Conservation (phyloP, 257 asterid genomes). For the Nicotiana attenuata region DNA sequence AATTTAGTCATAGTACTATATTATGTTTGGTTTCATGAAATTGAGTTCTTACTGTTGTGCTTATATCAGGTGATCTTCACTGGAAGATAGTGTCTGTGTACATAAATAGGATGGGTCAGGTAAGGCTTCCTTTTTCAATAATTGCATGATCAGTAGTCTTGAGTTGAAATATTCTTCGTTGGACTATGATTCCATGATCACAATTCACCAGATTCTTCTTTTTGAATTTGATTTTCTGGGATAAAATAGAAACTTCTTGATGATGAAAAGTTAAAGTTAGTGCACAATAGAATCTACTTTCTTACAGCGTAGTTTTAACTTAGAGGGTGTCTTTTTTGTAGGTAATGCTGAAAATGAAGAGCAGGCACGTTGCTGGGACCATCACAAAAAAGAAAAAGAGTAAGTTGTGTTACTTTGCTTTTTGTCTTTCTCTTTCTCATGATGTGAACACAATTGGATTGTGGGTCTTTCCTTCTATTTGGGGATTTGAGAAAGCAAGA, state of each 20-base stretch:
- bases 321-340: constrained; percentile 27
- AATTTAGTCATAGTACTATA: background rate
- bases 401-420: constrained; percentile 37
- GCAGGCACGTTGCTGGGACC: constrained; percentile 96
- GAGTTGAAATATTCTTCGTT: background rate
- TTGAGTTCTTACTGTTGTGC: background rate
- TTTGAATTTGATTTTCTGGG: background rate
- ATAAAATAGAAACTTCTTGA: background rate
- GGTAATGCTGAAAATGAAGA: constrained; percentile 90
- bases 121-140: constrained; percentile 18
- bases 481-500: constrained; percentile 84
- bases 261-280: constrained; percentile 20
- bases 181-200: background rate
- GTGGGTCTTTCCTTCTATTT: constrained; percentile 44
- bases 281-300: constrained; percentile 22
- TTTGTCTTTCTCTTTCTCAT: constrained; percentile 33
- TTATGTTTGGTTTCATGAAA: background rate
- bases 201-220: background rate
- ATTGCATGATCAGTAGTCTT: constrained; percentile 3
- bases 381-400: constrained; percentile 99
- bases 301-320: constrained; percentile 20
- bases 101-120: constrained; percentile 82
- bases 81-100: constrained; percentile 96
- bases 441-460: constrained; percentile 55
- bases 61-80: constrained; percentile 85